A percentile compares a stretch with the other conserved stretches of the same genome.
Evolutionary conservation across 2,329 filamentous ascomycete species (phyloP).

Genomic region (Lojkania enalia): DNA sequence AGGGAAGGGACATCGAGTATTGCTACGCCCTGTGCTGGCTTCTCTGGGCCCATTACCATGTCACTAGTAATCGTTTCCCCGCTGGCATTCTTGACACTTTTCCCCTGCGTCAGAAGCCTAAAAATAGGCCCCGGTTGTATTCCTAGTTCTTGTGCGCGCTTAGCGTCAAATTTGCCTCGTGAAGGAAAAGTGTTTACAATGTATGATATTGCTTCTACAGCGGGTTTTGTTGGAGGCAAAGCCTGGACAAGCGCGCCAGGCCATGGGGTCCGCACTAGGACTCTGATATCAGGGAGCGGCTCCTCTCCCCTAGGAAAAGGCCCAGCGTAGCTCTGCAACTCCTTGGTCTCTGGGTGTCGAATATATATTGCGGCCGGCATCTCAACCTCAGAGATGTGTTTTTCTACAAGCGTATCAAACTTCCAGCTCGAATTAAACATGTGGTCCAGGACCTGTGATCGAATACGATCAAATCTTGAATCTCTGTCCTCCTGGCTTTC

Average conservation of each 20-base stretch:
- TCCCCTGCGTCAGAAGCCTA: conserved; percentile 62
- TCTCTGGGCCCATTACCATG: conserved; percentile 75
- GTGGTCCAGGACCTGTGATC: conserved; percentile 66
- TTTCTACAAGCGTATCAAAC: conserved; percentile 69
- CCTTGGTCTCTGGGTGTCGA: conserved; percentile 62
- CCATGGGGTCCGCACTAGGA: conserved; percentile 78
- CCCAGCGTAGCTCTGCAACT: conserved; percentile 70
- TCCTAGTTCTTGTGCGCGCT: conserved; percentile 66
- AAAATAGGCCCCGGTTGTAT: conserved; percentile 65
- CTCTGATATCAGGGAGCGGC: conserved; percentile 65
- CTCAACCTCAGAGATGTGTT: conserved; percentile 66
- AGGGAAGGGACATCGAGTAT: conserved; percentile 76
- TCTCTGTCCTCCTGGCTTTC: conserved; percentile 42
- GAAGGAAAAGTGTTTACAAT: conserved; percentile 76
- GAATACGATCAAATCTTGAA: conserved; percentile 53
- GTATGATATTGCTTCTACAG: conserved; percentile 76
- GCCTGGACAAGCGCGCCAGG: conserved; percentile 66
- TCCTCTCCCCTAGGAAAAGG: conserved; percentile 60
- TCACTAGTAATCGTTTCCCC: conserved; percentile 77
- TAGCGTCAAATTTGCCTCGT: conserved; percentile 77
- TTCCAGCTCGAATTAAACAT: conserved; percentile 83
- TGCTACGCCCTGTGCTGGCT: conserved; percentile 73
- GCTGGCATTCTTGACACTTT: conserved; percentile 64
- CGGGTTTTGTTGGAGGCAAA: conserved; percentile 70
- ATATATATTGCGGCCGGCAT: conserved; percentile 73